Base-by-base conservation (phyloP, 371 early-diverging fungal species). In the Zychaea mexicana region DNA sequence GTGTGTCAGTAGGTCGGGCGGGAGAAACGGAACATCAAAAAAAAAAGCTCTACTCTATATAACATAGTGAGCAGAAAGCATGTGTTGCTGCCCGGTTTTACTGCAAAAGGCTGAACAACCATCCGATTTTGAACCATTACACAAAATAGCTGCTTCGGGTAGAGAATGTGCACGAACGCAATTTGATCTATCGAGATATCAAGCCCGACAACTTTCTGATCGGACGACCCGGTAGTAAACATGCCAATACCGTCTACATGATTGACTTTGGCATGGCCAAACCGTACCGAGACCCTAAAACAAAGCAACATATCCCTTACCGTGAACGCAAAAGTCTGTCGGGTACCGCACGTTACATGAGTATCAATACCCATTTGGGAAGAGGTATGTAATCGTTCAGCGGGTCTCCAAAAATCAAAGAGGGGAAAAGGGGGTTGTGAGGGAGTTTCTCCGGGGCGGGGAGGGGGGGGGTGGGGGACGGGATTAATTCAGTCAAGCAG, bases 201-300 rank as follows among this genome's bases (percentile, higher is more conserved):
- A 99, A 99, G 74, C 99, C 99, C 31, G 99, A 99, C 75, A 99
- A 99, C 82, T 99, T 99, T 75, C 79, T 97, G 46, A 89, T 96
- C 61, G 95, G 96, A 32, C 78, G 91, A 26, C 87, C 92, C 4
- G 76, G 83, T 56, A 82, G 85, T 19, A 82, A 87, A 31, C 74
- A 82, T 55, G 79, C 83, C 13, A 82, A 84, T 61, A 74, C 76
- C 39, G 79, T 91, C 15, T 90, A 86, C 67, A 84, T 94, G 71
- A 85, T 98, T 56, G 98, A 98, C 73, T 94, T 94, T 78, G 98
- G 98, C 52, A 94, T 98, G 92, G 94, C 94, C 31, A 98, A 98
- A 70, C 86, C 88, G 53, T 97, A 94, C 69, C 82, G 94, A 53
- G 91, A 95, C 71, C 92, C 94, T 13, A 90, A 89, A 64, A 95